Base-by-base conservation (phyloP, 2,329 filamentous ascomycete genomes). In the Ophiostoma triangulosporum region DNA sequence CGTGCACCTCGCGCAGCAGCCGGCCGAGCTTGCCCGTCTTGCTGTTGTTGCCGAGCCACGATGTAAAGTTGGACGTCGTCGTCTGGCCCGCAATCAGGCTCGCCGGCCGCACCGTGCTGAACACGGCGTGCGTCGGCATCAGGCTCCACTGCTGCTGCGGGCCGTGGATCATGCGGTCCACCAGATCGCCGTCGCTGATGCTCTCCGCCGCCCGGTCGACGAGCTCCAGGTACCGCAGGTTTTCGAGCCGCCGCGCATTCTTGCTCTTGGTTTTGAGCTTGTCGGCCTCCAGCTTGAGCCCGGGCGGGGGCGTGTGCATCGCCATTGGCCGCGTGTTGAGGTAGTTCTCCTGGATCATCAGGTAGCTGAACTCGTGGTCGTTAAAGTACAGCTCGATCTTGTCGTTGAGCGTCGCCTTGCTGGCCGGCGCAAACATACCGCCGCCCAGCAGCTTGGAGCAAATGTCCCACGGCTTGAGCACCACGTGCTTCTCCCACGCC, bases 351-450 rank as follows among this genome's bases (percentile, higher is more conserved):
- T 98, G 93, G 48, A 98, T 82, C 93, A 98, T 97, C 52, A 98
- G 74, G 64, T 84, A 93, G 63, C 89, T 96, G 70, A 97, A 95
- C 62, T 98, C 93, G 64, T 98, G 93, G 62, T 98, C 93, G 66
- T 98, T 97, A 74, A 98, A 98, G 68, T 98, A 98, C 1, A 98
- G 80, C 69, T 98, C 91, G 58, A 94, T 93, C 74, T 98, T 98
- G 67, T 98, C 91, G 65, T 97, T 97, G 33, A 98, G 72, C 0
- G 88, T 95, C 3, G 87, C 74, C 60, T 88, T 94, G 69, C 88
- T 94, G 50, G 83, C 81, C 4, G 83, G 77, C 24, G 86, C 77
- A 68, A 97, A 98, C 68, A 96, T 80, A 35, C 88, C 88, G 4
- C 88, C 84, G 26, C 80, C 88, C 6, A 98, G 78, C 65, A 98